phyloP scores from a whole-genome alignment of 2,329 filamentous ascomycete species.

The Talaromyces islandicus region DNA sequence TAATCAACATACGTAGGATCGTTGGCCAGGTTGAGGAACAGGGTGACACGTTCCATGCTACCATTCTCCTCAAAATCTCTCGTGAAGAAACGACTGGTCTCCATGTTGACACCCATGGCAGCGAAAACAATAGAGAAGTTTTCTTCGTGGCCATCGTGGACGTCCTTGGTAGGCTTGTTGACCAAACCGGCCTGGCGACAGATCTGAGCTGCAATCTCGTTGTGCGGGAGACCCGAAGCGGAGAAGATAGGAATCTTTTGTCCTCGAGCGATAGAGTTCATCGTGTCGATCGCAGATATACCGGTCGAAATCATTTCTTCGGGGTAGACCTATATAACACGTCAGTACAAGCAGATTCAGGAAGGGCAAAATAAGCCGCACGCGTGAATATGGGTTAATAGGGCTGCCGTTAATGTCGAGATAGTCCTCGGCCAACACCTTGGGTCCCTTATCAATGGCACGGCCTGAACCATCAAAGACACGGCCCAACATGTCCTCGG shows the following conservation, averaged over 20 bases:
- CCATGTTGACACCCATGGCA: constrained; percentile 99
- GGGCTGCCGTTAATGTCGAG: constrained; percentile 98
- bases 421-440: constrained; percentile 96
- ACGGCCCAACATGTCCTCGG: constrained; percentile 98
- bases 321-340: constrained; percentile 73
- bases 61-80: constrained; percentile 99
- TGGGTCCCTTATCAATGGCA: constrained; percentile 97
- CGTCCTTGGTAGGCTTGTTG: constrained; percentile 77
- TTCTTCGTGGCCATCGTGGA: constrained; percentile 94
- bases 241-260: constrained; percentile 99
- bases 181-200: constrained; percentile 95
- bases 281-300: constrained; percentile 98
- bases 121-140: constrained; percentile 99
- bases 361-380: constrained; percentile 38
- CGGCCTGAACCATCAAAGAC: constrained; percentile 97
- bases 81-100: constrained; percentile 97
- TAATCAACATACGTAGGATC: constrained; percentile 75
- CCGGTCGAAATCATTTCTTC: constrained; percentile 99
- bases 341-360: neutral
- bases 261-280: constrained; percentile 96
- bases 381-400: constrained; percentile 96
- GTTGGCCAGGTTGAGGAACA: constrained; percentile 98
- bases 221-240: constrained; percentile 94
- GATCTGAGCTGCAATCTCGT: constrained; percentile 98
- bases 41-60: constrained; percentile 90